Base-by-base conservation (phyloP, 352 stramenopile species). In the Phytophthora sp. region DNA sequence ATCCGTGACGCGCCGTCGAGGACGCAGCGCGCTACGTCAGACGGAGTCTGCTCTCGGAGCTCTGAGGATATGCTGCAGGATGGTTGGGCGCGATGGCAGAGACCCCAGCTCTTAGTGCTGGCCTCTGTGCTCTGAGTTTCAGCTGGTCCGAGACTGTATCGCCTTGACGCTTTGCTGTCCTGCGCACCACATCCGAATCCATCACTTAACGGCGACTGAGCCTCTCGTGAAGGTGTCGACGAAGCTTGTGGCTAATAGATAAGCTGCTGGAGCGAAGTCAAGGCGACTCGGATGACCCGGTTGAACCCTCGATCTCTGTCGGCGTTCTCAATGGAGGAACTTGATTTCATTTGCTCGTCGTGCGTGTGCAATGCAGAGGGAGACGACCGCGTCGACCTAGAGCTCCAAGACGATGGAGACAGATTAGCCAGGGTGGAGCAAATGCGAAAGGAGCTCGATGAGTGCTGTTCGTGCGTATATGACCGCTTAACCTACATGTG, bases 401-500 rank as follows among this genome's bases (percentile, higher is more conserved):
- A 68, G 30, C 43, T 54, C 10, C 62, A 76, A 6, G 24, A 43
- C 6, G 58, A 63, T 23, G 37, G 13, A 32, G 7, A 26, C 6
- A 55, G 31, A 21, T 5, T 13, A 17, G n/a, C n/a, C 17, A 71
- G 17, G 21, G 53, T 56, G 10, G 32, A 62, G n/a, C 63, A 50
- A 18, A 65, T 75, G 9, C 56, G 60, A 11, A 51, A 66, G 11
- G 42, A 63, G 0, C 5, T 79, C 5, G 78, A 86, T 41, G 73
- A 81, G 9, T 88, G 73, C 73, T 92, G 80, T 53, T 71, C 79
- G 15, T 92, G 83, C 39, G 66, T 87, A 6, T 85, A 89, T 55
- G 77, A 90, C 58, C 80, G 83, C 7, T 62, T 90, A 42, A 87
- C 75, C 30, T 89, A 90, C 57, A 83, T 90, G 75, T 85, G 79